Conservation (phyloP, 2,329 filamentous ascomycete species). For the Fusarium sp. region DNA sequence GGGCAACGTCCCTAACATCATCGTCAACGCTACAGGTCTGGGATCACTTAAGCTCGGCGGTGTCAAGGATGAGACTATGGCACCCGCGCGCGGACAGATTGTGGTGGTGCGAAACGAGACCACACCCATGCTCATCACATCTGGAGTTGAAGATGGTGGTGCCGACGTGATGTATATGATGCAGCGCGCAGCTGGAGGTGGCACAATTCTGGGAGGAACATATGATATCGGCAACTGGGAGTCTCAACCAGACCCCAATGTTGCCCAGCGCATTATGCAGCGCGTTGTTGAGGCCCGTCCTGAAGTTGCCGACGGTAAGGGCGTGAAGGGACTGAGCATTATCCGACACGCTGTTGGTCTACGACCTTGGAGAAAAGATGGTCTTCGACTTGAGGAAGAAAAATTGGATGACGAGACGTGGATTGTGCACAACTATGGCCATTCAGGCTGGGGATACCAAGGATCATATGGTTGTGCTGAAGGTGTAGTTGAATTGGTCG, state of each 20-base stretch:
- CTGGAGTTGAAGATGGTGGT: slow-evolving; percentile 77
- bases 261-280: slow-evolving; percentile 87
- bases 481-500: slow-evolving; percentile 73
- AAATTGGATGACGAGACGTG: slow-evolving; percentile 63
- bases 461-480: slow-evolving; percentile 77
- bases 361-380: slow-evolving; percentile 77
- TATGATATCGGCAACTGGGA: slow-evolving; percentile 86
- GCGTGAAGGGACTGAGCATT: slow-evolving; percentile 78
- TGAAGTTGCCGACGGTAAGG: slow-evolving; percentile 70
- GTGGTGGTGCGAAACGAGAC: slow-evolving; percentile 85
- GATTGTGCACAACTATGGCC: slow-evolving; percentile 86
- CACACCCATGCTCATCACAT: slow-evolving; percentile 74
- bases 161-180: slow-evolving; percentile 85
- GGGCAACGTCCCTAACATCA: slow-evolving; percentile 69
- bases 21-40: slow-evolving; percentile 89
- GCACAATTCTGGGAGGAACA: slow-evolving; percentile 87
- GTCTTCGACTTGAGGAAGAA: slow-evolving; percentile 76
- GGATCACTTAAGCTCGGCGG: slow-evolving; percentile 81
- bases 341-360: slow-evolving; percentile 86
- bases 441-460: slow-evolving; percentile 82
- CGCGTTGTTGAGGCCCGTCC: slow-evolving; percentile 75
- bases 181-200: slow-evolving; percentile 82
- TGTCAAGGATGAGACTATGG: slow-evolving; percentile 78
- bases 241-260: slow-evolving; percentile 78
- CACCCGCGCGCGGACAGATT: slow-evolving; percentile 84